phyloP scores from a whole-genome alignment of 768 basidiomycete species.

The Trametes coccinea region DNA sequence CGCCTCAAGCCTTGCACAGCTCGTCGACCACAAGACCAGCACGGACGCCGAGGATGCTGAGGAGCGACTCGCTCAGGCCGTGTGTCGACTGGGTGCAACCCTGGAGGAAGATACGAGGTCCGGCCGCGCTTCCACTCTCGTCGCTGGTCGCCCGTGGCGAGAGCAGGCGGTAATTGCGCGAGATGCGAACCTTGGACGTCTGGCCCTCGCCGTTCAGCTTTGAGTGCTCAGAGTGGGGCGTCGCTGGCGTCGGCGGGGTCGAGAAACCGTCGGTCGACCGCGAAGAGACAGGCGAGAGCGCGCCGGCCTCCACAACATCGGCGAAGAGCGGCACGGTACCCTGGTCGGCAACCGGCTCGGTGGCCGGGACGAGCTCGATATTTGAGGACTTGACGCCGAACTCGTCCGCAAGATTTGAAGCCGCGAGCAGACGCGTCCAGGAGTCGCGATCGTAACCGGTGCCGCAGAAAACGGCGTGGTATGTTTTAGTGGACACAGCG shows the following conservation, averaged over 20 bases:
- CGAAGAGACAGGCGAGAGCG: constrained; percentile 7
- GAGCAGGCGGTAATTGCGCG: constrained; percentile 24
- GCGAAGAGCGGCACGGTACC: constrained; percentile 6
- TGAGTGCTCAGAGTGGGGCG: constrained; percentile 17
- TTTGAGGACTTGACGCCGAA: constrained; percentile 34
- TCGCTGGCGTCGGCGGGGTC: constrained; percentile 20
- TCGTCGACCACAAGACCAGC: constrained; percentile 49
- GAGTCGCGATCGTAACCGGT: constrained; percentile 54
- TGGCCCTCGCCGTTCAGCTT: constrained; percentile 6
- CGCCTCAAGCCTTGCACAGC: constrained; percentile 18
- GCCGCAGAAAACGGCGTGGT: constrained; percentile 52
- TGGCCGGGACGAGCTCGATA: constrained; percentile 16
- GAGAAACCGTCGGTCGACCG: constrained; percentile 18
- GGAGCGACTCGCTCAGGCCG: constrained; percentile 45
- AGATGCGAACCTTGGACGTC: constrained; percentile 18
- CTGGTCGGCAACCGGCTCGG: neutral
- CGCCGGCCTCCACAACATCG: constrained; percentile 14
- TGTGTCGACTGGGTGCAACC: constrained; percentile 41
- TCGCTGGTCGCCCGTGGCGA: constrained; percentile 9
- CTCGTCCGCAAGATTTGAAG: constrained; percentile 40
- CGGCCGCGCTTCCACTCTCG: constrained; percentile 8
- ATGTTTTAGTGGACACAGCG: constrained; percentile 34
- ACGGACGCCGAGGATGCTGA: constrained; percentile 46
- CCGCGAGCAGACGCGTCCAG: constrained; percentile 45
- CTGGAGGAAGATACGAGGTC: constrained; percentile 38